A percentile compares a stretch with the other conserved stretches of the same genome.
Evolutionary conservation across 2,329 filamentous ascomycete species (phyloP).

Genomic region (Pleoardoris graminearum): DNA sequence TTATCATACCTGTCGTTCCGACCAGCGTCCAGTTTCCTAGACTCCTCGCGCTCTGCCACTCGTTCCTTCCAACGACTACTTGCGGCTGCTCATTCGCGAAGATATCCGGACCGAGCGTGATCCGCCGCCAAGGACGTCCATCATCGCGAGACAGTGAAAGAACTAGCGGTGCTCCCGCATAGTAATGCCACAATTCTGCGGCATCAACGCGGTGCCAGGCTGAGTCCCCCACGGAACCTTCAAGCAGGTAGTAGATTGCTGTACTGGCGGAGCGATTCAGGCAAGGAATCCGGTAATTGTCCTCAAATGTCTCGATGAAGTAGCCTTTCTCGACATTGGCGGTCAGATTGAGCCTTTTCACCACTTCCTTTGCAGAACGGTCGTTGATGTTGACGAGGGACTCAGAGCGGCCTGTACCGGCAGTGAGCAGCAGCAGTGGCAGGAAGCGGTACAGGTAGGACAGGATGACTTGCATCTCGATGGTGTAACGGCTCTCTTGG

Average conservation of each 20-base stretch:
- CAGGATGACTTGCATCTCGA: not conserved
- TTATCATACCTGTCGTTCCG: slow-evolving; percentile 32
- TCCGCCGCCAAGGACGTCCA: slow-evolving; percentile 31
- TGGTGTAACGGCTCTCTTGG: not conserved
- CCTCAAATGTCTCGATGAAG: slow-evolving; percentile 54
- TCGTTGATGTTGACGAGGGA: not conserved
- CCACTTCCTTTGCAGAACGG: slow-evolving; percentile 48
- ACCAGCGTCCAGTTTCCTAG: slow-evolving; percentile 56
- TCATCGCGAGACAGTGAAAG: slow-evolving; percentile 52
- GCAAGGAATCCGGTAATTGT: slow-evolving; percentile 32
- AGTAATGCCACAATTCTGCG: slow-evolving; percentile 59
- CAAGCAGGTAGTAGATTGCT: slow-evolving; percentile 58
- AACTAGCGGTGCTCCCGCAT: slow-evolving; percentile 55
- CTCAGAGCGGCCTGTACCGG: not conserved
- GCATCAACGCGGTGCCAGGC: slow-evolving; percentile 56
- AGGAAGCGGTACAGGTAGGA: not conserved
- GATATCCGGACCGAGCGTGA: slow-evolving; percentile 43
- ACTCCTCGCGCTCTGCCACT: slow-evolving; percentile 55
- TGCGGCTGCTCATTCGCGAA: not conserved
- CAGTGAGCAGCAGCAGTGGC: not conserved
- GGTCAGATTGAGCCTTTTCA: slow-evolving; percentile 48
- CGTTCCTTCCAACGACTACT: slow-evolving; percentile 26
- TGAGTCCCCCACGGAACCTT: slow-evolving; percentile 48
- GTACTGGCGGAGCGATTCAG: slow-evolving; percentile 51
- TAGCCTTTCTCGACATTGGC: slow-evolving; percentile 56